Evolutionary conservation across 257 asterid genomes (phyloP), one percentile per base, ranked within the genome.

Genomic region (Plantago major): DNA sequence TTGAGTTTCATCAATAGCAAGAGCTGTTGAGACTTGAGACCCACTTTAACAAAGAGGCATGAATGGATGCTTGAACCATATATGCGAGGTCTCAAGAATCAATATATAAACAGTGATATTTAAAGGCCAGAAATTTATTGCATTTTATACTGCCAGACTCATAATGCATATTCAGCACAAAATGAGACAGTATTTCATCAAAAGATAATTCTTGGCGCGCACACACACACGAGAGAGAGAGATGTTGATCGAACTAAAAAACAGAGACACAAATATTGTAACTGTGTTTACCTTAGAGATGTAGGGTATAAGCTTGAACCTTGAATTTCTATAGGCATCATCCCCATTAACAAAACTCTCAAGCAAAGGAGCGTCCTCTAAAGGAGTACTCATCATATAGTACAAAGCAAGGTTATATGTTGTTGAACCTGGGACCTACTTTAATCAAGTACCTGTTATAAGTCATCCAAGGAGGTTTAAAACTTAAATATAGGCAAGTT

Each of bases 271-370:
- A 22, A 22, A 22, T 22, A 22, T 22, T 22, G 37, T 52, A 53
- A 63, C 17, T 62, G 18, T 64, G 56, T 79, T 60, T 65, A 92
- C 99, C 96, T 82, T 81, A 6, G 99, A 93, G 73, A 93, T 89
- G 69, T 87, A 93, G 44, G 99, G 99, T 73, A 93, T 93, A 79
- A 93, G 99, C 80, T 93, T 93, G 89, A 93, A 93, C 89, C 96
- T 87, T 6, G 99, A 85, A 79, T 93, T 89, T 78, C 99, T 77
- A 63, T 73, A 89, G 58, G 95, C 87, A 82, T 93, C 95, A 59
- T 93, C 99, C 45, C 97, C 99, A 49, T 83, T 81, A 76, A 93
- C 79, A 63, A 93, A 93, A 73, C 91, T 85, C 81, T 93, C 89
- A 13, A 93, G 90, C 81, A 89, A 76, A 44, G 97, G 96, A 73